Conservation (phyloP, 805 yeast species). For the Lipomyces sp. region DNA sequence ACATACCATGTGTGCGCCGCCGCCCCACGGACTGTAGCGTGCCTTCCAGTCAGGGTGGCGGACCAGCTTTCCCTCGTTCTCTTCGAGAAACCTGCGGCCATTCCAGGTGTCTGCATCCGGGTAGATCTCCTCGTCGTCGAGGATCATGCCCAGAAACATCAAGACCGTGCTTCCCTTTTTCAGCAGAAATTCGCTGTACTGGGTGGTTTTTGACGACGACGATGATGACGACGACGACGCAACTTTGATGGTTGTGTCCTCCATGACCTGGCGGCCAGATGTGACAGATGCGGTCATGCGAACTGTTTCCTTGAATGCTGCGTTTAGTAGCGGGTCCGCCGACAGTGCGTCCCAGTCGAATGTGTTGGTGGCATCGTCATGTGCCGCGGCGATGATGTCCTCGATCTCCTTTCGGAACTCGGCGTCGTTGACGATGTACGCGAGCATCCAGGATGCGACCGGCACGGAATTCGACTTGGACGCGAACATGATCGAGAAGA, state of each 20-base stretch:
- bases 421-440: slow-evolving; percentile 8
- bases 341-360: slow-evolving; percentile 16
- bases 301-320: slow-evolving; percentile 23
- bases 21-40: slow-evolving; percentile 24
- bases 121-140: too few relatives aligned
- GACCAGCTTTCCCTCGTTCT: slow-evolving; percentile 7
- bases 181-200: slow-evolving; percentile 6
- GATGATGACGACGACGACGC: not conserved
- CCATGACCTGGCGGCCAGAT: slow-evolving; percentile 13
- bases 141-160: too few relatives aligned
- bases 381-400: slow-evolving; percentile 4
- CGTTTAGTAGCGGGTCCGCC: slow-evolving; percentile 10
- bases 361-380: slow-evolving; percentile 8
- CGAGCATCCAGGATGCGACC: slow-evolving; percentile 19
- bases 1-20: slow-evolving; percentile 19
- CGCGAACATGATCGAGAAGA: slow-evolving; percentile 23
- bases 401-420: slow-evolving; percentile 8
- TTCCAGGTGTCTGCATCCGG: too few relatives aligned
- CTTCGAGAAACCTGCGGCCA: slow-evolving; percentile 18
- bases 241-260: slow-evolving; percentile 9
- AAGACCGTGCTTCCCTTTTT: too few relatives aligned
- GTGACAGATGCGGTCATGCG: slow-evolving; percentile 12
- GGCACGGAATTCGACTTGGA: slow-evolving; percentile 21
- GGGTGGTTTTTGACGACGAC: not conserved
- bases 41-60: slow-evolving; percentile 10